A percentile compares a stretch with the other conserved stretches of the same genome.
phyloP scores from a whole-genome alignment of 441 rosid genomes.

The Codiaeum variegatum region DNA sequence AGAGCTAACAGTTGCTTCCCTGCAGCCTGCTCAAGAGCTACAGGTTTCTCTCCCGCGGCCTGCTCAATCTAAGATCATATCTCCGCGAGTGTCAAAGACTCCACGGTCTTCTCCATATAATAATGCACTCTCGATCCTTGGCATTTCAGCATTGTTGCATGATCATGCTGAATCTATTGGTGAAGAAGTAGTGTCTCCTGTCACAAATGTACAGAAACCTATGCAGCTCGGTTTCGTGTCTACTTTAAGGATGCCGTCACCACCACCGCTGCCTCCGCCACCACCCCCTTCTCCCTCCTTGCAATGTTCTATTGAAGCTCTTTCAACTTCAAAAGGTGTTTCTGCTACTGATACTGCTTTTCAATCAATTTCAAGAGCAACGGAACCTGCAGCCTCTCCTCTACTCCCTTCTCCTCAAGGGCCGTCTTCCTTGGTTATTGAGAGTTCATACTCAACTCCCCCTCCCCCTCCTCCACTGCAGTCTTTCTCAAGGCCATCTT shows the following conservation, averaged over 20 bases:
- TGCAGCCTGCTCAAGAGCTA: slow-evolving; percentile 30
- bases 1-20: slow-evolving; percentile 38
- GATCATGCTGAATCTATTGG: slow-evolving; percentile 49
- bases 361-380: slow-evolving; percentile 13
- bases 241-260: slow-evolving; percentile 9
- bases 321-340: slow-evolving; percentile 7
- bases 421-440: slow-evolving; percentile 20
- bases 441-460: slow-evolving; percentile 19
- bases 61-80: slow-evolving; percentile 53
- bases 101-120: slow-evolving; percentile 45
- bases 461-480: slow-evolving; percentile 35
- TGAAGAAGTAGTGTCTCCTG: slow-evolving; percentile 38
- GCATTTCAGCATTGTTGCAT: slow-evolving; percentile 68
- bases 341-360: slow-evolving; percentile 18
- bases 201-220: slow-evolving; percentile 26
- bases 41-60: slow-evolving; percentile 45
- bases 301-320: slow-evolving; percentile 20
- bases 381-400: slow-evolving; percentile 15
- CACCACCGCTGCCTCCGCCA: slow-evolving; percentile 22
- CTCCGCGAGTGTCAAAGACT: slow-evolving; percentile 42
- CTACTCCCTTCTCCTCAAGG: slow-evolving; percentile 19
- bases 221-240: slow-evolving; percentile 26
- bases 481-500: slow-evolving; percentile 7
- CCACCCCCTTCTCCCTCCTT: slow-evolving; percentile 21
- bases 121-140: slow-evolving; percentile 47